phyloP scores from a whole-genome alignment of 768 basidiomycete genomes.

The Kwoniella europaea region DNA sequence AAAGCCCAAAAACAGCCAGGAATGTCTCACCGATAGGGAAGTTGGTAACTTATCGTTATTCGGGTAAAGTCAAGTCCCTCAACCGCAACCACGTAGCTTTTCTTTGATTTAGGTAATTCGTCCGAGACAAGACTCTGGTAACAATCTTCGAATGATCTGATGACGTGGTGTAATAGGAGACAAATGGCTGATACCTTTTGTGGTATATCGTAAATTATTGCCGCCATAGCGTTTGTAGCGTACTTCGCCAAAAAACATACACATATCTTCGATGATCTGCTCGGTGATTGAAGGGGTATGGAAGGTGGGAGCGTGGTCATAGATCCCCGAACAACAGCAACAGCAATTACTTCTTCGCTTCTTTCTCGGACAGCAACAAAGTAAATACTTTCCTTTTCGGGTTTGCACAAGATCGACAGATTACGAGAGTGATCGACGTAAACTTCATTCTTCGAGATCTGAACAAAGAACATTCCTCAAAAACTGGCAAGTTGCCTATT shows the following conservation, averaged over 20 bases:
- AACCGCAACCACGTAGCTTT: no score
- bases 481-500: no score
- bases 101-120: background rate
- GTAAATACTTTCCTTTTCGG: background rate
- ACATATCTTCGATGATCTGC: no score
- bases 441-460: background rate
- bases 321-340: background rate
- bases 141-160: background rate
- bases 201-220: background rate
- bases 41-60: constrained; percentile 2
- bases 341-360: background rate
- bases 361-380: background rate
- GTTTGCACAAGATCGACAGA: background rate
- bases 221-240: no score
- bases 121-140: background rate
- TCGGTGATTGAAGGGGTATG: background rate
- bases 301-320: background rate
- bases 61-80: background rate
- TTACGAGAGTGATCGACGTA: background rate
- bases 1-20: background rate
- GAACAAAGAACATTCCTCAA: background rate
- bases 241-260: no score
- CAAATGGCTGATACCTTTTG: background rate
- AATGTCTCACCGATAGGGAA: constrained; percentile 12
- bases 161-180: background rate